Evolutionary conservation across 1,284 basidiomycete genomes (phyloP).

Genomic region (Rhodotorula sp.): DNA sequence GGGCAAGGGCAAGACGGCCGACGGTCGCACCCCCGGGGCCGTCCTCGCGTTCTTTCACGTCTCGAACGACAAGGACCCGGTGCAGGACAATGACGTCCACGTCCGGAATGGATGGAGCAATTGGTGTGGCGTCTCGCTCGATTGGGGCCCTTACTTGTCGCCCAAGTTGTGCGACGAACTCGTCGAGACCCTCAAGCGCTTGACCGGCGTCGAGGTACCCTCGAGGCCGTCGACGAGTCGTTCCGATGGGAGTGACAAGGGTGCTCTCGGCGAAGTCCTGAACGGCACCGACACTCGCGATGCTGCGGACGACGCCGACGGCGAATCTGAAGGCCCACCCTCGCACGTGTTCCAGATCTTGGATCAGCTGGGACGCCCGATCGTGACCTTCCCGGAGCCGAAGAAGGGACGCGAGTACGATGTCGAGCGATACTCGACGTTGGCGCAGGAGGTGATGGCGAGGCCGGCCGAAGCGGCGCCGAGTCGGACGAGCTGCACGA

Average conservation of each 20-base stretch:
- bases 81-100: conserved; percentile 72
- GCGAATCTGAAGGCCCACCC: conserved; percentile 37
- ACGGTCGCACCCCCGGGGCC: conserved; percentile 59
- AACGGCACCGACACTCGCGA: conserved; percentile 6
- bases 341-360: conserved; percentile 78
- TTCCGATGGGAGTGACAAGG: conserved; percentile 23
- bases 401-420: conserved; percentile 53
- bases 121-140: conserved; percentile 67
- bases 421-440: conserved; percentile 74
- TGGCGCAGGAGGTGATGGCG: conserved; percentile 76
- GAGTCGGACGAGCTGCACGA: conserved; percentile 87
- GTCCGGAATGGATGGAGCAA: conserved; percentile 83
- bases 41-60: conserved; percentile 95
- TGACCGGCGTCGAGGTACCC: conserved; percentile 27
- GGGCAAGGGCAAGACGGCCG: neutral
- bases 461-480: conserved; percentile 56
- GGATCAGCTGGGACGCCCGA: conserved; percentile 58
- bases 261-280: conserved; percentile 11
- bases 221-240: conserved; percentile 33
- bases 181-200: conserved; percentile 20
- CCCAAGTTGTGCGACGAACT: conserved; percentile 29
- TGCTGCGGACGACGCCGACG: neutral
- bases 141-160: conserved; percentile 38
- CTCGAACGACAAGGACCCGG: conserved; percentile 60
- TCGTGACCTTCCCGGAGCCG: conserved; percentile 76